These are phyloP conservation scores for Cercophora scortea DNA, from an alignment of 495 filamentous ascomycete genomes.

Conservation along the genomic window DNA sequence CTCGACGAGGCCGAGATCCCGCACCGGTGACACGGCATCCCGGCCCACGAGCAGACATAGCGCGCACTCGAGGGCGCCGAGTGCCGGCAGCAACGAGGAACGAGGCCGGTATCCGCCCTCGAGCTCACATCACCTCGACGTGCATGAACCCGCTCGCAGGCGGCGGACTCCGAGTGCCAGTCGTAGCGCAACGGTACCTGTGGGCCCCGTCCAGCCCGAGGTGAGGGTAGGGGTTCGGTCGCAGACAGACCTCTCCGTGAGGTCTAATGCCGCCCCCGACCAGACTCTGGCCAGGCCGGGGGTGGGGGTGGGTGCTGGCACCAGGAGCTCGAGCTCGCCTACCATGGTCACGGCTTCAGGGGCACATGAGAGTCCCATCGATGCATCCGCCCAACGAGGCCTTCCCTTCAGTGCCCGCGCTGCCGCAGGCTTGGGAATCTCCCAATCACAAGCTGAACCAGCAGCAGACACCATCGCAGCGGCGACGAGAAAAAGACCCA, in stretches of 20 bases:
- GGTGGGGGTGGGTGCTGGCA: slow-evolving; percentile 39
- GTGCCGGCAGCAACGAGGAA: slow-evolving; percentile 23
- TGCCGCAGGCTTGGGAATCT: slow-evolving; percentile 8
- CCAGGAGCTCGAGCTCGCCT: slow-evolving; percentile 29
- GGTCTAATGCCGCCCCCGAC: slow-evolving; percentile 29
- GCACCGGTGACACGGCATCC: slow-evolving; percentile 14
- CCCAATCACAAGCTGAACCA: slow-evolving; percentile 2
- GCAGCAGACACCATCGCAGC: neutral
- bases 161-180: slow-evolving; percentile 33
- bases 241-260: slow-evolving; percentile 50
- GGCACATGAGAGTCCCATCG: neutral
- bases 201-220: slow-evolving; percentile 28
- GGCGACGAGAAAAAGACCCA: neutral
- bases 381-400: slow-evolving; percentile 5
- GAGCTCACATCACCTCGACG: slow-evolving; percentile 34
- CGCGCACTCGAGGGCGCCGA: slow-evolving; percentile 32
- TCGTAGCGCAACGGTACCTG: slow-evolving; percentile 37
- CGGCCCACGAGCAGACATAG: slow-evolving; percentile 32
- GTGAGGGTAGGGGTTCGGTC: slow-evolving; percentile 37
- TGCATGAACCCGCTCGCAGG: slow-evolving; percentile 32
- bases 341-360: slow-evolving; percentile 7
- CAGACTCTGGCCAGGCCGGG: slow-evolving; percentile 28
- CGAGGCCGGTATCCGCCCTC: slow-evolving; percentile 40
- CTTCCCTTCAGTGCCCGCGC: slow-evolving; percentile 20
- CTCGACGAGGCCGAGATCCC: slow-evolving; percentile 18